These are phyloP conservation scores for Coniella lustricola DNA, from an alignment of 2,329 filamentous ascomycete species.

Conservation along the genomic window DNA sequence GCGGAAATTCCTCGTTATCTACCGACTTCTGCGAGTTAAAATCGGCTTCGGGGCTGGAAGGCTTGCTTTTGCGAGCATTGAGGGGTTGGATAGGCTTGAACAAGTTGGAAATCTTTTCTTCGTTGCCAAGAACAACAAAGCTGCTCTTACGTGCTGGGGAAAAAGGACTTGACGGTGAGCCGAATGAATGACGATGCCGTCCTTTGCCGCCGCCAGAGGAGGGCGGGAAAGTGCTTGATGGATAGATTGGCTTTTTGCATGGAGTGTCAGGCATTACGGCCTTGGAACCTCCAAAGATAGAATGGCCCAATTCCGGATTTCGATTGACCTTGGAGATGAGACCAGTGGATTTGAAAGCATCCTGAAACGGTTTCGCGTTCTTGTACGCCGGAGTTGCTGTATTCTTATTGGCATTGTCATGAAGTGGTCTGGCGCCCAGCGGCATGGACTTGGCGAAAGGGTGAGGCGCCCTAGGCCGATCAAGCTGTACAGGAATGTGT, in stretches of 20 bases:
- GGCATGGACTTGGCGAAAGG: conserved; percentile 71
- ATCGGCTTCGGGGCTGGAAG: conserved; percentile 75
- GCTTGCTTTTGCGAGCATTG: conserved; percentile 54
- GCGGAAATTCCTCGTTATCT: conserved; percentile 68
- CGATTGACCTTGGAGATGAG: conserved; percentile 92
- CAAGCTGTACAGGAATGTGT: conserved; percentile 50
- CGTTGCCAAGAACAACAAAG: conserved; percentile 36
- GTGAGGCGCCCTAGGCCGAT: conserved; percentile 38
- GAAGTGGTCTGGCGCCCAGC: conserved; percentile 48
- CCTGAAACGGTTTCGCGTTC: conserved; percentile 65
- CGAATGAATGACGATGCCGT: conserved; percentile 65
- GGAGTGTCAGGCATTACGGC: conserved; percentile 87
- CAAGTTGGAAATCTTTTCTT: conserved; percentile 56
- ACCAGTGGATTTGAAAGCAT: conserved; percentile 90
- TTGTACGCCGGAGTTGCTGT: conserved; percentile 77
- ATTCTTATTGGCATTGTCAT: conserved; percentile 39
- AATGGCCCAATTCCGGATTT: conserved; percentile 59
- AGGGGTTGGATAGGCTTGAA: conserved; percentile 61
- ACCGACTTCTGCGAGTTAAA: conserved; percentile 31
- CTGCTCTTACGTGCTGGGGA: conserved; percentile 29
- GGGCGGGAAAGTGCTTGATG: conserved; percentile 61
- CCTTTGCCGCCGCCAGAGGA: conserved; percentile 51
- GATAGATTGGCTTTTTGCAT: conserved; percentile 75
- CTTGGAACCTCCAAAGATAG: conserved; percentile 40
- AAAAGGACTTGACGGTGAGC: conserved; percentile 75